Evolutionary conservation across 768 basidiomycete genomes (phyloP), one percentile per base, ranked within the genome.

Genomic region (Kwoniella pini): DNA sequence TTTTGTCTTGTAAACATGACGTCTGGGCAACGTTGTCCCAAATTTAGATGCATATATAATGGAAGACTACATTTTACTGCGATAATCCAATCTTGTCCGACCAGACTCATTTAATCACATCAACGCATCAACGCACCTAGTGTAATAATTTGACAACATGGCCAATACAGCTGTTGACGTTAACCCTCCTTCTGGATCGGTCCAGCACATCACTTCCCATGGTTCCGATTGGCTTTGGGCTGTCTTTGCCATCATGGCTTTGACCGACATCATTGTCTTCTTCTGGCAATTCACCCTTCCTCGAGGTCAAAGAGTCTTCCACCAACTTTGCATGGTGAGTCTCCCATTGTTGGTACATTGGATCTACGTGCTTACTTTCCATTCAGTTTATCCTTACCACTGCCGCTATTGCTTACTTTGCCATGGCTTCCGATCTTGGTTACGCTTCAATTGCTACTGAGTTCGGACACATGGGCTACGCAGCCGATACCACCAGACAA

Each of bases 351-450:
- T 21, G 50, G 13, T 3, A 51, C 38, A 11, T 0, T 0, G 10
- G 2, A n/a, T 21, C 21, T 7, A 21, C 33, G 0, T 2, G 15
- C 0, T 46, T 13, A 31, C 38, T 58, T 11, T 39, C 26, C 21
- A 5, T 57, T 0, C 49, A 65, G 57, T 77, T 84, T 57, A 78
- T 85, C 38, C 71, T 85, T 21, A 74, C 80, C 17, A 83, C 83
- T 0, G 77, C 82, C 2, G 65, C 78, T 12, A 73, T 85, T 42
- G 72, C 82, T 1, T 84, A 83, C 77, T 84, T 83, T 72, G 77
- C 81, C 12, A 84, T 85, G 84, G 85, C 84, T 0, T 84, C 84
- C 19, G 80, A 85, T 68, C 79, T 85, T 38, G 85, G 85, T 12
- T 76, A 75, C 42, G 82, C 84, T 0, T 79, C 83, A 36, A 68